These are phyloP conservation scores for Citrus reticulata DNA, from an alignment of 345 rosid genomes.

Conservation along the genomic window DNA sequence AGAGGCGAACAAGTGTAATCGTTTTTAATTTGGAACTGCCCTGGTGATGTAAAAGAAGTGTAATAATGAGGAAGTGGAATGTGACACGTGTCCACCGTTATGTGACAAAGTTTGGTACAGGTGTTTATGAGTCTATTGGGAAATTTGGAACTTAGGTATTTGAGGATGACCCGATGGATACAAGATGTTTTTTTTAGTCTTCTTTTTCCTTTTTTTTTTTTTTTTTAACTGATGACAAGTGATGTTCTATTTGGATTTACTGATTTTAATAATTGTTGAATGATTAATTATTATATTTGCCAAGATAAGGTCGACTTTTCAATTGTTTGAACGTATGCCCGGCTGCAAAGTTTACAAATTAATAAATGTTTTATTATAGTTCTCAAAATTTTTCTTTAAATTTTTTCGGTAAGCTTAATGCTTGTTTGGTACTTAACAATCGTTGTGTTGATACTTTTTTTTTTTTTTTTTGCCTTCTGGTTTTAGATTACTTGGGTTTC, in stretches of 20 bases:
- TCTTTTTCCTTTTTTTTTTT: no score
- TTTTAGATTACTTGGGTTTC: no score
- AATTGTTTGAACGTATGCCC: background rate
- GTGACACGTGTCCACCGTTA: constrained; percentile 13
- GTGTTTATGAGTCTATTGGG: background rate
- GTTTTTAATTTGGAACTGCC: background rate
- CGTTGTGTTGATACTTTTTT: no score
- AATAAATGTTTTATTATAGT: no score
- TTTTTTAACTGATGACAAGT: background rate
- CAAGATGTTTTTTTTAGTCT: no score
- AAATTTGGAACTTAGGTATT: background rate
- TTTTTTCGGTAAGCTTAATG: no score
- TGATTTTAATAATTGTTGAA: background rate
- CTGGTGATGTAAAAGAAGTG: constrained; percentile 25
- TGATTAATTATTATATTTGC: background rate
- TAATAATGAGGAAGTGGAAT: constrained; percentile 4
- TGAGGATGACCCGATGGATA: background rate
- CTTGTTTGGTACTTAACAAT: no score
- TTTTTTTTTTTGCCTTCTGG: no score
- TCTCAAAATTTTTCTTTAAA: no score
- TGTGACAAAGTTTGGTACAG: background rate
- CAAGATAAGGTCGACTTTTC: background rate
- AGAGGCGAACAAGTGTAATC: background rate
- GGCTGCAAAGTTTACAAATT: no score
- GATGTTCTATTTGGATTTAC: background rate